Evolutionary conservation across 306 rosid genomes (phyloP), one percentile per base, ranked within the genome.

Genomic region (Ormosia semicastrata): DNA sequence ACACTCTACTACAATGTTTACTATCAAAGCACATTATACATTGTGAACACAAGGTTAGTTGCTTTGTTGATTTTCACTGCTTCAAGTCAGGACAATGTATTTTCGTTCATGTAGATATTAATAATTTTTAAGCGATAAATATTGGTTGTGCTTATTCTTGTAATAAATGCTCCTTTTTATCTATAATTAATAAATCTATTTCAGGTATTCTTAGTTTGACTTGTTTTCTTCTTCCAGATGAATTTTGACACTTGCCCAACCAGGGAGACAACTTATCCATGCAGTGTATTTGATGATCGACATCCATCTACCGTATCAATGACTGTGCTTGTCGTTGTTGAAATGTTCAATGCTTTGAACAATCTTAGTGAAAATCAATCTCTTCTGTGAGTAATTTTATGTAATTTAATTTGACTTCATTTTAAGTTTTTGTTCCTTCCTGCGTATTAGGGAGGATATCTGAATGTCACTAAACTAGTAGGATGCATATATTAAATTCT

Each of bases 301-400:
- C 99, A 92, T 85, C 99, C 99, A 59, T 95, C 99, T 5, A 95
- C 98, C 72, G 95, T 95, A 81, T 83, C 99, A 60, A 95, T 95
- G 99, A 95, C 99, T 52, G 98, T 95, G 84, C 99, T 95, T 59
- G 99, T 95, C 6, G 98, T 95, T 47, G 98, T 95, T 75, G 99
- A 95, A 86, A 95, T 95, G 98, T 95, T 95, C 86, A 95, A 95
- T 76, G 99, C 99, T 85, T 89, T 95, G 91, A 95, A 95, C 85
- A 95, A 95, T 86, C 98, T 95, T 63, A 93, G 99, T 66, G 99
- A 95, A 89, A 95, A 95, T 84, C 99, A 95, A 85, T 95, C 99
- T 78, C 97, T 95, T 76, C 77, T 93, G 99, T 95, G 82, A 95
- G 99, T 90, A 79, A 53, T 83, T 77, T 32, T 41, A 39, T 50